Conservation (phyloP, 306 rosid genomes). For the Cucumis hystrix region DNA sequence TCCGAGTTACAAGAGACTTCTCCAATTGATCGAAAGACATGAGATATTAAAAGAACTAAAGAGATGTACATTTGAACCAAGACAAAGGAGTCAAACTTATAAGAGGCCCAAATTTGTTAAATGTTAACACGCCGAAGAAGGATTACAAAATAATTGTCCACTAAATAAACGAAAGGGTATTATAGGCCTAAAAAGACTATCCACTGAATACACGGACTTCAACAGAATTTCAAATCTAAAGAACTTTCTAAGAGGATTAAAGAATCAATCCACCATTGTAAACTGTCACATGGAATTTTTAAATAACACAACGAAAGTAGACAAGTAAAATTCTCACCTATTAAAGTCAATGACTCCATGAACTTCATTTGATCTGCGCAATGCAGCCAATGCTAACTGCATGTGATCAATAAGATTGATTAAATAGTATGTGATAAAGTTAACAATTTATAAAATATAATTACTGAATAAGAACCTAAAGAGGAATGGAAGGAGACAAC, state of each 20-base stretch:
- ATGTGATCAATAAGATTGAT: slow-evolving; percentile 13
- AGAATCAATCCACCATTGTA: not conserved
- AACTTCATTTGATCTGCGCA: slow-evolving; percentile 52
- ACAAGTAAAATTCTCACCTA: slow-evolving; percentile 27
- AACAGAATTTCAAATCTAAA: not conserved
- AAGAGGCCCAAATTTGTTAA: not conserved
- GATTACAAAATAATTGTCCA: not conserved
- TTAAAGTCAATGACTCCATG: slow-evolving; percentile 55
- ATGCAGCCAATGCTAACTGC: slow-evolving; percentile 79
- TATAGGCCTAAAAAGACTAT: not conserved
- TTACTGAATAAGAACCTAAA: not conserved
- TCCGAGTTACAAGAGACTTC: too few species aligned
- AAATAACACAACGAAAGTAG: not conserved
- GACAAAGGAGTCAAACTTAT: not conserved
- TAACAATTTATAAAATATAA: not conserved
- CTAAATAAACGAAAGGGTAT: not conserved
- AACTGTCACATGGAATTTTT: not conserved
- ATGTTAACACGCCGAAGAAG: not conserved
- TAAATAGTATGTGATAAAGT: not conserved
- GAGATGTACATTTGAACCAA: too few species aligned
- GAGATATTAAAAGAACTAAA: too few species aligned
- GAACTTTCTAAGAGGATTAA: not conserved
- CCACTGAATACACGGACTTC: not conserved
- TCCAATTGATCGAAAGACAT: too few species aligned
- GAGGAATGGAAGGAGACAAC: not conserved